Evolutionary conservation across 2,329 filamentous ascomycete genomes (phyloP).

Genomic region (Epichloe gansuensis): DNA sequence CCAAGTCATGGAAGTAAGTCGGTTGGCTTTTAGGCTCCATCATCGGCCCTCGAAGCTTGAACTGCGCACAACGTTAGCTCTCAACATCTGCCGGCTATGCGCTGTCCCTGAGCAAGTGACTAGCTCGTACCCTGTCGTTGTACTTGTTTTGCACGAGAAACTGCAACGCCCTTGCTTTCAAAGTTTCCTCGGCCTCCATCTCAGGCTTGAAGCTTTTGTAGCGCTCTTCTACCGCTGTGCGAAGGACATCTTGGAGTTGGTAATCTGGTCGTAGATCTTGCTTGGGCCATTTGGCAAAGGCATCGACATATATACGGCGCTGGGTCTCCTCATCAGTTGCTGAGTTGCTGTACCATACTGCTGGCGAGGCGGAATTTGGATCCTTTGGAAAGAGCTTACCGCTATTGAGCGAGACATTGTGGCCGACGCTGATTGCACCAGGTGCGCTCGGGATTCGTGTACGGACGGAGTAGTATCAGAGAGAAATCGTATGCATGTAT

Average conservation of each 20-base stretch:
- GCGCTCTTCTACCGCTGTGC: conserved; percentile 22
- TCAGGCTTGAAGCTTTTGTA: conserved; percentile 20
- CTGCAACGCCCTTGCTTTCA: conserved; percentile 46
- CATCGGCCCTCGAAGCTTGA: conserved; percentile 32
- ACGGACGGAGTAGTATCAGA: too few relatives aligned
- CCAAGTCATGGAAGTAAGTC: conserved; percentile 47
- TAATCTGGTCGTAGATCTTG: conserved; percentile 49
- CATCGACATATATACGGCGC: conserved; percentile 25
- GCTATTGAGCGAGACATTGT: conserved; percentile 23
- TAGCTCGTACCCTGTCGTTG: conserved; percentile 36
- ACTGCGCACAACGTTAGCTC: conserved; percentile 13
- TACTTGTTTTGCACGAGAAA: conserved; percentile 48
- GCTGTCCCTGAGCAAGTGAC: neutral
- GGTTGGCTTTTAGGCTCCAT: conserved; percentile 49
- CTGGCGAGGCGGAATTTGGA: too few relatives aligned
- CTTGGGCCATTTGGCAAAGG: conserved; percentile 45
- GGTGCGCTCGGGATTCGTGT: neutral
- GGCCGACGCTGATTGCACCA: neutral
- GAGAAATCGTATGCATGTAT: too few relatives aligned
- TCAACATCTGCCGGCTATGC: neutral
- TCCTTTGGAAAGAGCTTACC: conserved; percentile 8
- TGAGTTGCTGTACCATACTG: too few relatives aligned
- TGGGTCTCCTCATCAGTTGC: conserved; percentile 7
- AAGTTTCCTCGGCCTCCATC: conserved; percentile 36
- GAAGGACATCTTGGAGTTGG: conserved; percentile 46